Percentiles rank a stretch among this genome's conserved stretches.
Conservation (phyloP, 1,284 basidiomycete species). For the Pyrrhoderma lamaoense region DNA sequence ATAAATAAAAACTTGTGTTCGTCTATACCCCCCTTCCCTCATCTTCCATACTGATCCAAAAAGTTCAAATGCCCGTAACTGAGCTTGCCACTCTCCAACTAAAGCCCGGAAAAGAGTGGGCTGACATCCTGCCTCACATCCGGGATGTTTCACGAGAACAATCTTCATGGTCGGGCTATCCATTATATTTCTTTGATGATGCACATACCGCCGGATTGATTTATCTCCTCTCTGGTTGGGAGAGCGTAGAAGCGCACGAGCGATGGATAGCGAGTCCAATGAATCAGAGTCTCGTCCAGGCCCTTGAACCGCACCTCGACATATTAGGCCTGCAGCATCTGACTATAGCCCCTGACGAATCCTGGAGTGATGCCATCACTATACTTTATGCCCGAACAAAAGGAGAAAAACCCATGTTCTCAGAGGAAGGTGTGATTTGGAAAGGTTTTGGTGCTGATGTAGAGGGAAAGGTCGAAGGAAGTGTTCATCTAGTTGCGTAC, state of each 20-base stretch:
- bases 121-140: slow-evolving; percentile 21
- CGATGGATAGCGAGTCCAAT: slow-evolving; percentile 36
- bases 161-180: slow-evolving; percentile 34
- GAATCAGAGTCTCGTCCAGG: slow-evolving; percentile 33
- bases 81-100: slow-evolving; percentile 31
- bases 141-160: slow-evolving; percentile 27
- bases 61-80: slow-evolving; percentile 32
- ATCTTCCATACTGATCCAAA: no score
- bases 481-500: background rate
- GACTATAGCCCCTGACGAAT: slow-evolving; percentile 25
- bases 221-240: slow-evolving; percentile 41
- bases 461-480: slow-evolving; percentile 1
- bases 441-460: slow-evolving; percentile 1
- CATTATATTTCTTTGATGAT: slow-evolving; percentile 33
- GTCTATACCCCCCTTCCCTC: no score
- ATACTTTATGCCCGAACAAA: background rate
- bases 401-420: background rate
- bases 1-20: no score
- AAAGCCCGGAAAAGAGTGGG: slow-evolving; percentile 1
- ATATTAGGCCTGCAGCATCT: slow-evolving; percentile 35
- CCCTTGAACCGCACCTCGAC: slow-evolving; percentile 27
- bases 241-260: slow-evolving; percentile 32
- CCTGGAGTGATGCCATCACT: slow-evolving; percentile 19
- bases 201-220: slow-evolving; percentile 23
- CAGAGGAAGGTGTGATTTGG: background rate